Conservation (phyloP, 805 yeast genomes). For the Kluyveromyces aestuarii region DNA sequence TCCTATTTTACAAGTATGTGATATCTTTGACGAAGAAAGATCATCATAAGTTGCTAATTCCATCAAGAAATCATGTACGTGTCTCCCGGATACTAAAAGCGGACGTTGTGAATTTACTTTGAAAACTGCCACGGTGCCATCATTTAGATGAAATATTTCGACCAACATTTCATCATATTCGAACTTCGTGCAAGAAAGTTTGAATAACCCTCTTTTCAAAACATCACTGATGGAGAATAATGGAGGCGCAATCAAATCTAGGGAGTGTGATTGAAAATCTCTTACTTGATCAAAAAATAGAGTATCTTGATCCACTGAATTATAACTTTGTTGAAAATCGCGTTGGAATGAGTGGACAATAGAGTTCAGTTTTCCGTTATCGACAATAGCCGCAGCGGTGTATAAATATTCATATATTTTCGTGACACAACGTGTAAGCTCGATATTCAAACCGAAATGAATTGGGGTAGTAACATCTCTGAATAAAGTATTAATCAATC, state of each 20-base stretch:
- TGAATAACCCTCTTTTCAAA: slow-evolving; percentile 15
- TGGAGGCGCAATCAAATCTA: slow-evolving; percentile 12
- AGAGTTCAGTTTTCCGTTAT: slow-evolving; percentile 7
- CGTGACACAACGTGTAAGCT: slow-evolving; percentile 4
- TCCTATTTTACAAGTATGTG: slow-evolving; percentile 14
- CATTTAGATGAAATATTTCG: slow-evolving; percentile 19
- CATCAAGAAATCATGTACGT: slow-evolving; percentile 2
- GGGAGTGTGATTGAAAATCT: slow-evolving; percentile 16
- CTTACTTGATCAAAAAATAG: slow-evolving; percentile 17
- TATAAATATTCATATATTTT: slow-evolving; percentile 1
- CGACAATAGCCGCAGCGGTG: neutral
- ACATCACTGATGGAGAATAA: slow-evolving; percentile 11
- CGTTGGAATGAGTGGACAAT: slow-evolving; percentile 11
- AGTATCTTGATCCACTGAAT: slow-evolving; percentile 8
- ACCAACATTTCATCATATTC: slow-evolving; percentile 12
- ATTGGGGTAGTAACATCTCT: slow-evolving; percentile 8
- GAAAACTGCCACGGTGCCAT: slow-evolving; percentile 21
- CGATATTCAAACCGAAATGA: slow-evolving; percentile 9
- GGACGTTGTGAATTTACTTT: slow-evolving; percentile 15
- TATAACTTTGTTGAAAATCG: slow-evolving; percentile 11
- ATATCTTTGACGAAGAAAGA: slow-evolving; percentile 6
- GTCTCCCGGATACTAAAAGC: slow-evolving; percentile 4
- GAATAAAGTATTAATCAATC: slow-evolving; percentile 10
- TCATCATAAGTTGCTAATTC: neutral
- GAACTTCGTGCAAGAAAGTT: slow-evolving; percentile 12